These are phyloP conservation scores for Aspergillus cejpii DNA, from an alignment of 2,329 filamentous ascomycete species.

Conservation along the genomic window DNA sequence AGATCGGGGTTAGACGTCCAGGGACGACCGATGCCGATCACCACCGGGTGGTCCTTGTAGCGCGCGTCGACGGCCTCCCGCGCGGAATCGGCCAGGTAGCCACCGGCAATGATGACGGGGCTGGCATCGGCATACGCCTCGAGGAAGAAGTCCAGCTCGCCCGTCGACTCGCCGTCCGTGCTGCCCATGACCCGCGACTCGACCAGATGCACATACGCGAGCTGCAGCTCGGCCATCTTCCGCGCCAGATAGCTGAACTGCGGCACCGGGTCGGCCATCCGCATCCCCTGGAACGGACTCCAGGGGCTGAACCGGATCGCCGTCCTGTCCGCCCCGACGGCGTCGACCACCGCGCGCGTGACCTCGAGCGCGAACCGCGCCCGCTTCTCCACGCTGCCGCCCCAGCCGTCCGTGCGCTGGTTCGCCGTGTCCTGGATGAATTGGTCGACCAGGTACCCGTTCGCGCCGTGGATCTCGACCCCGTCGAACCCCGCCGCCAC, in stretches of 20 bases:
- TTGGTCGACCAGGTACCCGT: constrained; percentile 49
- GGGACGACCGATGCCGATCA: constrained; percentile 39
- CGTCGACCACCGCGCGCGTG: constrained; percentile 38
- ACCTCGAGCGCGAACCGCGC: constrained; percentile 51
- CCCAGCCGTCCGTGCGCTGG: constrained; percentile 45
- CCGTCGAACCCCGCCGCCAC: constrained; percentile 51
- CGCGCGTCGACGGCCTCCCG: constrained; percentile 30
- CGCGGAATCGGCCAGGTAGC: constrained; percentile 39
- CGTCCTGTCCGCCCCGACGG: constrained; percentile 42
- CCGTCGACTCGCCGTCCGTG: constrained; percentile 29
- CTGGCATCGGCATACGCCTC: constrained; percentile 37
- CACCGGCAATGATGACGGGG: constrained; percentile 49
- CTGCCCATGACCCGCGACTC: constrained; percentile 47
- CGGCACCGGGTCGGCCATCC: constrained; percentile 55
- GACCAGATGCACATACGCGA: constrained; percentile 58
- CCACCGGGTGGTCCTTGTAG: constrained; percentile 26
- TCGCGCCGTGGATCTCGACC: constrained; percentile 46
- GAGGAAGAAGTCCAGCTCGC: constrained; percentile 41
- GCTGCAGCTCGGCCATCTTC: constrained; percentile 46
- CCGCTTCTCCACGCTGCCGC: constrained; percentile 47
- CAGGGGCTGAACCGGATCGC: constrained; percentile 46
- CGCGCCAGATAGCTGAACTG: constrained; percentile 56
- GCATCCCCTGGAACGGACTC: constrained; percentile 43
- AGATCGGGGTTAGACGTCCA: constrained; percentile 45
- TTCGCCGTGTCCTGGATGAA: constrained; percentile 46